A percentile compares a stretch with the other conserved stretches of the same genome.
These are phyloP conservation scores for Lablab purpureus DNA, from an alignment of 306 rosid species.

Conservation along the genomic window DNA sequence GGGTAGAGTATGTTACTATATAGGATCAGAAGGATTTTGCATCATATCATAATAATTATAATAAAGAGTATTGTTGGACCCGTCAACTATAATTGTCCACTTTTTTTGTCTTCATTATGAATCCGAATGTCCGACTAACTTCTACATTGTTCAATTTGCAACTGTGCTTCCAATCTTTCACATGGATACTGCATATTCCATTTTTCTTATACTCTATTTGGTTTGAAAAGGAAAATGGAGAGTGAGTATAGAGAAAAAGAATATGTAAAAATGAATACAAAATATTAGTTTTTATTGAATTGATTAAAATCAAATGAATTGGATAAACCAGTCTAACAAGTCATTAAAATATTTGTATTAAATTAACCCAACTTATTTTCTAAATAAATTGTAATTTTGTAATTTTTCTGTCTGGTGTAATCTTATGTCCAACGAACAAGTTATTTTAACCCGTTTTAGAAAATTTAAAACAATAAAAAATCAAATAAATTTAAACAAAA, in stretches of 20 bases:
- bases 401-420: too few relatives aligned
- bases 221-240: background rate
- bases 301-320: background rate
- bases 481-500: too few relatives aligned
- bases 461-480: too few relatives aligned
- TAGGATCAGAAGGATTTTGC: conserved; percentile 9
- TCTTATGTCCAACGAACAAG: too few relatives aligned
- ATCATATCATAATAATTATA: background rate
- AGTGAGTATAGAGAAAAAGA: background rate
- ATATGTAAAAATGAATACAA: background rate
- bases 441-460: too few relatives aligned
- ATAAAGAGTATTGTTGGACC: background rate
- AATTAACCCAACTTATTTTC: too few relatives aligned
- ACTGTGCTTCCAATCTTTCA: background rate
- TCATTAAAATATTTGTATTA: too few relatives aligned
- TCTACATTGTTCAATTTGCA: background rate
- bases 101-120: background rate
- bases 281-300: background rate
- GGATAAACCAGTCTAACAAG: too few relatives aligned
- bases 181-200: background rate
- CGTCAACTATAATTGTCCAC: background rate
- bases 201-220: background rate
- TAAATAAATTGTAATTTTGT: too few relatives aligned
- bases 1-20: background rate
- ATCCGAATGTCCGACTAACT: background rate